Evolutionary conservation across 805 yeast species (phyloP).

Genomic region (Kazachstania bromeliacearum): DNA sequence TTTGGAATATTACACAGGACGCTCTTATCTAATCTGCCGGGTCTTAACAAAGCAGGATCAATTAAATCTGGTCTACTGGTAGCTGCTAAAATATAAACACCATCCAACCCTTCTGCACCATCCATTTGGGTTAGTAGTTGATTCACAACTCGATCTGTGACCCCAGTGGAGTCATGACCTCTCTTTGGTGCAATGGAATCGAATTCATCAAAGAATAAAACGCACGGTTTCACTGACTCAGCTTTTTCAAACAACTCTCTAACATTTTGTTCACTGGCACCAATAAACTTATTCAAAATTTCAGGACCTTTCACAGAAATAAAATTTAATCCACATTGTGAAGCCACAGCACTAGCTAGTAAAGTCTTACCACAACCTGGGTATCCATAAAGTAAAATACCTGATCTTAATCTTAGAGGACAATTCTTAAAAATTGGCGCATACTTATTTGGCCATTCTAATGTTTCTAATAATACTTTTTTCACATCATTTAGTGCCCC

Average conservation of each 20-base stretch:
- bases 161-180: constrained; percentile 97
- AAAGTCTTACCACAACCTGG: constrained; percentile 98
- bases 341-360: constrained; percentile 86
- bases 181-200: constrained; percentile 96
- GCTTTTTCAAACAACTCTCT: constrained; percentile 91
- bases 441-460: constrained; percentile 95
- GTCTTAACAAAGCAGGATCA: constrained; percentile 88
- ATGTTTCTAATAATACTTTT: constrained; percentile 65
- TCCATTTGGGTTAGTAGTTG: constrained; percentile 97
- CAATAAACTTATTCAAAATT: constrained; percentile 87
- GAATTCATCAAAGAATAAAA: constrained; percentile 88
- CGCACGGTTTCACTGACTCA: constrained; percentile 88
- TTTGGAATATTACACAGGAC: constrained; percentile 84
- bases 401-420: constrained; percentile 81
- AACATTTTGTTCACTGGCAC: constrained; percentile 93
- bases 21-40: constrained; percentile 91
- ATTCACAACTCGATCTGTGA: constrained; percentile 93
- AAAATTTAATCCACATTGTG: constrained; percentile 88
- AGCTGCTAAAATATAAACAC: constrained; percentile 93
- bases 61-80: constrained; percentile 93
- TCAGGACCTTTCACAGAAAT: constrained; percentile 95
- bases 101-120: constrained; percentile 96
- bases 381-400: constrained; percentile 83
- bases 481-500: constrained; percentile 83
- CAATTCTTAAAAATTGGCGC: constrained; percentile 90